Base-by-base conservation (phyloP, 441 rosid species). In the Gossypium lobatum region DNA sequence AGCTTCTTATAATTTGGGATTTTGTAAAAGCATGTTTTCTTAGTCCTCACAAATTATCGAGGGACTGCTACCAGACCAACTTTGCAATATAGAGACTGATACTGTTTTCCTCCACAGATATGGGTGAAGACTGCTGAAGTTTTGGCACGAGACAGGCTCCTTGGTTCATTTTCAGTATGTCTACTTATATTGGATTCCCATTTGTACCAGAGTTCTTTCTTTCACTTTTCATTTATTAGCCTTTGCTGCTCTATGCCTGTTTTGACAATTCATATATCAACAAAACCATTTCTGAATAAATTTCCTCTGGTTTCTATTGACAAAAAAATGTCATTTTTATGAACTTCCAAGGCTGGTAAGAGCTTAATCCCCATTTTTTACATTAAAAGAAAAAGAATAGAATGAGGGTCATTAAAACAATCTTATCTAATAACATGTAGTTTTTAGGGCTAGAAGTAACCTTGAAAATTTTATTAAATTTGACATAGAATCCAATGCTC, bases 111-210 rank as follows among this genome's bases (percentile, higher is more conserved):
- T 73, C 5, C 66, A 75, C 87, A 94, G 97, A 83, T 94, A 25
- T 92, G 97, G 98, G 96, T 92, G 78, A 94, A 94, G 87, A 91
- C 95, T 76, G 91, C 98, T 55, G 83, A 94, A 84, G 83, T 94
- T 78, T 85, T 92, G 86, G 93, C 97, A 10, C 85, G 97, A 46
- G 98, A 94, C 77, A 81, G 97, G 72, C 97, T 94, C 77, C 97
- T 94, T 14, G 95, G 97, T 72, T 91, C 97, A 58, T 92, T 88
- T 78, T 77, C 95, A 3, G 98, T 92, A 81, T 84, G 87, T 65
- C 63, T 26, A 23, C 23, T 23, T 21, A 2, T 45, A 11, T 17
- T 73, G 26, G 69, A 72, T 6, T 46, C 48, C 17, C 52, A 52
- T 13, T n/a, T 14, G 3, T 31, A 26, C 59, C 59, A 9, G 42